Evolutionary conservation across 1,139 yeast genomes (phyloP), one percentile per base, ranked within the genome.

Genomic region (Saccharomycopsis hybrid): DNA sequence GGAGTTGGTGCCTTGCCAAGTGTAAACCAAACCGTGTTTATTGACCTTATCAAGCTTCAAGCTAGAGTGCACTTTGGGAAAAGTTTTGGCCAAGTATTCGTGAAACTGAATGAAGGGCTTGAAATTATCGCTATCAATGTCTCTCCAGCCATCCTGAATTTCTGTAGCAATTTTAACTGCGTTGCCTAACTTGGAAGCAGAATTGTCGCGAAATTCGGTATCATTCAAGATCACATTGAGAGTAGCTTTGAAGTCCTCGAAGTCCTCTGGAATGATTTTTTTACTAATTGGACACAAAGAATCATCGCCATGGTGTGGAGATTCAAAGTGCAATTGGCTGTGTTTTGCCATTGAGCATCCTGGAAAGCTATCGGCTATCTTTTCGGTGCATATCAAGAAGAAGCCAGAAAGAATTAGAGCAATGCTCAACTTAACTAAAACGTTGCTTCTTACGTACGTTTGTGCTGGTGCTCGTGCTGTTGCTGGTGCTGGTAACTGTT

Each of bases 131-230:
- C 70, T 68, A 35, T 65, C 62, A 52, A 68, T 61, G 50, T 68
- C 70, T 11, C 29, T 24, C 41, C 45, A 44, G 1, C 43, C 53
- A 60, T 85, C 94, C 55, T 68, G 77, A 24, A 78, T 73, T 57
- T 77, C 80, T 4, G 92, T 82, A 18, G 85, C 80, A 46, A 82
- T 67, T 57, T 71, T 72, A 32, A 85, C 70, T 1, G 89, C 81
- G 8, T 77, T 78, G 5, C 75, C 64, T 41, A 80, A 65, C 56
- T 71, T 73, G 9, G 62, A 57, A 30, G 74, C 69, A 0, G 82
- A 72, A 2, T 58, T 47, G 18, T 68, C 60, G 52, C 69, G 70
- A 58, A 69, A 79, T 0, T 58, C 56, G 9, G 67, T 61, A 56
- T 77, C 77, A 44, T 65, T 46, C 7, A 69, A 51, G 44, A 69